Base-by-base conservation (phyloP, 2,329 filamentous ascomycete genomes). In the Exserohilum turcica region DNA sequence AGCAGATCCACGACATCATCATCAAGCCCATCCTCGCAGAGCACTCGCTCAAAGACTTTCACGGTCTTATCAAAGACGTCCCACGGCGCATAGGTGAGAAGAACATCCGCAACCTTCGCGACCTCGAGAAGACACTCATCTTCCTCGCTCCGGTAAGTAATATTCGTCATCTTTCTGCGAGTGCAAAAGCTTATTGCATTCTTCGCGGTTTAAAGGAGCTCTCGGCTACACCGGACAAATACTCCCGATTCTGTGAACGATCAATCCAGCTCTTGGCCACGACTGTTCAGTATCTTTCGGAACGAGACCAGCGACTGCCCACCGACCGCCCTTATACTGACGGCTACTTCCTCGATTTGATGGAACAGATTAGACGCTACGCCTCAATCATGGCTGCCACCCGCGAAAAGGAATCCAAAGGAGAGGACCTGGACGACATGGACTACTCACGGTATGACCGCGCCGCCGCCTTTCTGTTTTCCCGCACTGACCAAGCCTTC, bases 291-390 rank as follows among this genome's bases (percentile, higher is more conserved):
- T 88, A 88, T 76, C 82, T 97, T 61, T 88, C 85, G 80, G 91
- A 95, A 73, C 86, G 86, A 73, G 92, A 97, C 75, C 90, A 93
- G 78, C 87, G 88, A 63, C 86, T 91, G 74, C 89, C 90, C 55
- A 81, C 85, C 76, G 93, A 97, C 76, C 87, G 89, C 68, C 91
- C 92, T 63, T 97, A 97, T 81, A 94, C 88, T 82, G 91, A 90
- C 83, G 91, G 91, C 73, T 97, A 97, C 78, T 97, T 97, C 74
- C 88, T 97, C 78, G 93, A 97, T 79, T 86, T 97, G 57, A 88
- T 95, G 74, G 91, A 95, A 74, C 92, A 97, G 84, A 92, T 97
- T 67, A 86, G 87, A 73, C 85, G 91, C 73, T 96, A 96, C 84
- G 92, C 91, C 56, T 85, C 87, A 68, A 90, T 94, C 74, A 86